Evolutionary conservation across 1,284 basidiomycete species (phyloP).

Genomic region (Cystobasidium pallidum): DNA sequence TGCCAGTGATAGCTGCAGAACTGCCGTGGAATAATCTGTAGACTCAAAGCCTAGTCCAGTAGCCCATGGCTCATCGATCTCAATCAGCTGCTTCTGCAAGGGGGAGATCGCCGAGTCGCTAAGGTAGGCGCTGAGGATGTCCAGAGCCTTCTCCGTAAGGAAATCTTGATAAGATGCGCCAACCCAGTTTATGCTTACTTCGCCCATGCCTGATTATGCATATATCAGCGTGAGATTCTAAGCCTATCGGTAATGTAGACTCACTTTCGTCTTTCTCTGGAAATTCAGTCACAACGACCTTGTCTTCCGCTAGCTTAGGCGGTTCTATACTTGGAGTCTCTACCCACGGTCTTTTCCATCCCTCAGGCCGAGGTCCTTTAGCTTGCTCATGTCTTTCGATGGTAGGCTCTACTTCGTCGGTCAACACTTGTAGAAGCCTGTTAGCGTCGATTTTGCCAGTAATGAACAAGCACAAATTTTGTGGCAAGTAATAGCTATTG

Average conservation of each 20-base stretch:
- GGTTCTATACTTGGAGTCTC: constrained; percentile 78
- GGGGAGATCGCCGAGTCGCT: constrained; percentile 87
- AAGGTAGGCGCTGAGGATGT: constrained; percentile 83
- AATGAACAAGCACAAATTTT: constrained; percentile 82
- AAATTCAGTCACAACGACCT: constrained; percentile 78
- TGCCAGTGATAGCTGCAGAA: constrained; percentile 76
- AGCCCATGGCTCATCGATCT: constrained; percentile 86
- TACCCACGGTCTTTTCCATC: constrained; percentile 92
- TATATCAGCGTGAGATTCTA: background rate
- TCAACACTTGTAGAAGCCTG: constrained; percentile 69
- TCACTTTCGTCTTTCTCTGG: constrained; percentile 92
- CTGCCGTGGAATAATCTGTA: constrained; percentile 70
- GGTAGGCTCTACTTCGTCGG: constrained; percentile 77
- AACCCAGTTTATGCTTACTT: constrained; percentile 77
- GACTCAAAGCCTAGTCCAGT: constrained; percentile 80
- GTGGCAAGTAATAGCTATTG: constrained; percentile 85
- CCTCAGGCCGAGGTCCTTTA: constrained; percentile 66
- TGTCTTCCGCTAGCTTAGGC: constrained; percentile 63
- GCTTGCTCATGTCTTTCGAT: constrained; percentile 75
- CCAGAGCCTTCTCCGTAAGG: constrained; percentile 79
- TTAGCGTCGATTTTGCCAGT: constrained; percentile 60
- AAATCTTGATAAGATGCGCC: constrained; percentile 72
- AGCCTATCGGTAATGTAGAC: constrained; percentile 54
- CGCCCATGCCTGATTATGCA: constrained; percentile 64
- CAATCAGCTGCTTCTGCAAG: constrained; percentile 89